Base-by-base conservation (phyloP, 495 filamentous ascomycete genomes). In the Mycothermus thermophilus region DNA sequence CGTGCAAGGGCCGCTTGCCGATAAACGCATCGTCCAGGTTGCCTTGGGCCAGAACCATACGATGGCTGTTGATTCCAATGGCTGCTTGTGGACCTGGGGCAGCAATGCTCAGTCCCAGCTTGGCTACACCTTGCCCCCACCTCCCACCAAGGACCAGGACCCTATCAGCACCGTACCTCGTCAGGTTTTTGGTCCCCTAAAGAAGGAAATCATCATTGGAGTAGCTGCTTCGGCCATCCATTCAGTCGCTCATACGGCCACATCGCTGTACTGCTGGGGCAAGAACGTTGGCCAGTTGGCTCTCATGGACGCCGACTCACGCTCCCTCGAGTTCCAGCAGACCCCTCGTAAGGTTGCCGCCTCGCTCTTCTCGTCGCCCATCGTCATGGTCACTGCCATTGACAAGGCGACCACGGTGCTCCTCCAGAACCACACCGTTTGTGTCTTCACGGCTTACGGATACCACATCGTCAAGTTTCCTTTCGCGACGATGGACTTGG, bases 201-300 rank as follows among this genome's bases (percentile, higher is more conserved):
- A 94, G 50, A 75, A 83, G 44, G 92, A 97, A 51, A 49, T 60
- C 2, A 71, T 95, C 14, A 49, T 82, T 19, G 92, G 92, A 8
- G 75, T 79, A 30, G 85, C 90, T 3, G 88, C 87, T n/a, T 95
- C 87, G 6, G 67, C 83, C 1, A 77, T 92, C 12, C 90, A 97
- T 53, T 94, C 85, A 0, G 86, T 90, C 7, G 84, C 83, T 3
- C 80, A 90, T 47, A 95, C 83, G 4, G 63, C 66, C 2, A 69
- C 74, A 2, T 83, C 85, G 15, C 62, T 97, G 4, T 97, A 80
- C 51, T 93, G 83, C 4, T 97, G 92, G 65, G 90, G 90, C 13
- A 93, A 90, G 55, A 97, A 96, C 44, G 75, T 92, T 43, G 90
- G 90, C 15, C 90, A 97, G 46, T 71, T 97, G 30, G 92, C 90